Evolutionary conservation across 2,329 filamentous ascomycete genomes (phyloP).

Genomic region (Sphaerulina populicola): DNA sequence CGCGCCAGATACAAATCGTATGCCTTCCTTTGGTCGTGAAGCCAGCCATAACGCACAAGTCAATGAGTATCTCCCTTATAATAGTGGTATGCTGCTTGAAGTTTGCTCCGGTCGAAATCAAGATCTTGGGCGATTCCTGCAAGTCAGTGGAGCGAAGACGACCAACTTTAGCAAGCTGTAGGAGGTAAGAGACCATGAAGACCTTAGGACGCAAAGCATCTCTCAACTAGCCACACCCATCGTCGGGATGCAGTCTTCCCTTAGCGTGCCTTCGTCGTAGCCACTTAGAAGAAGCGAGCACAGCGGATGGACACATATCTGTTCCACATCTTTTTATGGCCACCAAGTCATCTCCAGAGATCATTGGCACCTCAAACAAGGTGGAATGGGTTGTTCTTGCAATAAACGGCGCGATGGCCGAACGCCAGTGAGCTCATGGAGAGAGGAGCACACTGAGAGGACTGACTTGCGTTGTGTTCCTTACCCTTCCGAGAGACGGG

Average conservation of each 20-base stretch:
- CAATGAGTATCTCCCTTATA: not conserved
- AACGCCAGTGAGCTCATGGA: conserved; percentile 24
- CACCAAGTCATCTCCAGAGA: conserved; percentile 20
- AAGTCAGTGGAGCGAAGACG: not conserved
- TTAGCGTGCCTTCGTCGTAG: not conserved
- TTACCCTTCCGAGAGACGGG: not conserved
- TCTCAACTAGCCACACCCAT: not conserved
- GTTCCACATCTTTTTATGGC: conserved; percentile 29
- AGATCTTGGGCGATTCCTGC: not conserved
- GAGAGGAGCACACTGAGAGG: conserved; percentile 28
- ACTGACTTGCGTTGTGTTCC: conserved; percentile 29
- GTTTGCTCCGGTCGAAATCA: not conserved
- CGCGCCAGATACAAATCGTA: not conserved
- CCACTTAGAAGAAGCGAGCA: not conserved
- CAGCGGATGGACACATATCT: conserved; percentile 1
- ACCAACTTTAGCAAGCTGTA: not conserved
- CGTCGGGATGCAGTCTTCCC: not conserved
- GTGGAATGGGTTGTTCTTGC: conserved; percentile 25
- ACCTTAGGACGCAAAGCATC: not conserved
- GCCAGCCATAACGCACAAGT: too few relatives aligned
- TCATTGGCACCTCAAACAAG: conserved; percentile 32
- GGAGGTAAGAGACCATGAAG: not conserved
- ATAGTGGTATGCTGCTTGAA: not conserved
- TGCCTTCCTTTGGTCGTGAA: not conserved
- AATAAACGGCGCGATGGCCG: conserved; percentile 20